Evolutionary conservation across 805 yeast species (phyloP).

Genomic region (Lachancea meyersii): DNA sequence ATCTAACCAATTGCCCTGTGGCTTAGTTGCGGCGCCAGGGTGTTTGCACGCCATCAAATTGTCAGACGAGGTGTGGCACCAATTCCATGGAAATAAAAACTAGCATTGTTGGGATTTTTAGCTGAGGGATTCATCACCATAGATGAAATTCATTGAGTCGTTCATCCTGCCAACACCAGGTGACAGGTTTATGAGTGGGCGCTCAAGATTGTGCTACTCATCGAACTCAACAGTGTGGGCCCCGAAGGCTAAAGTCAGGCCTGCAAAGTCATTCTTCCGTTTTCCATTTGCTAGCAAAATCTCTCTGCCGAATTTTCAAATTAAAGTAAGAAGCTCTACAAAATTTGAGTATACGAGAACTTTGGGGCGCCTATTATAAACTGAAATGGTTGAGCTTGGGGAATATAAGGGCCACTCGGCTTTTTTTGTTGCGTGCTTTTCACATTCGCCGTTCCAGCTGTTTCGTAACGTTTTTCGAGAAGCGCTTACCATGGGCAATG

Average conservation of each 20-base stretch:
- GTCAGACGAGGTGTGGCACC: slow-evolving; percentile 40
- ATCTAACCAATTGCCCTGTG: slow-evolving; percentile 27
- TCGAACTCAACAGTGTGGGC: not conserved
- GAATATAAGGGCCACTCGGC: not conserved
- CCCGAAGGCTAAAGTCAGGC: not conserved
- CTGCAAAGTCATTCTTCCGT: not conserved
- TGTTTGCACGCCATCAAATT: slow-evolving; percentile 34
- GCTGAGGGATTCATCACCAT: slow-evolving; percentile 25
- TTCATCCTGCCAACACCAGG: slow-evolving; percentile 38
- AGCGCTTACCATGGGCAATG: not conserved
- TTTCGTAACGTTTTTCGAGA: not conserved
- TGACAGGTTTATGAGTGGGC: slow-evolving; percentile 30
- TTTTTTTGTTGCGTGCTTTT: not conserved
- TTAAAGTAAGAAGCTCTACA: not conserved
- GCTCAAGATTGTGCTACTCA: not conserved
- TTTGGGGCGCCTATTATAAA: not conserved
- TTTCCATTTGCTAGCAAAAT: not conserved
- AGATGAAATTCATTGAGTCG: slow-evolving; percentile 40
- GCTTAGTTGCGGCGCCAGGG: slow-evolving; percentile 30
- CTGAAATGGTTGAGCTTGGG: not conserved
- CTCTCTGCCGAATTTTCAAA: not conserved
- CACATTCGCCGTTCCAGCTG: not conserved
- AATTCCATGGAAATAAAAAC: slow-evolving; percentile 34
- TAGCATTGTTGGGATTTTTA: slow-evolving; percentile 34
- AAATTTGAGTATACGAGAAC: not conserved